Evolutionary conservation across 2,329 filamentous ascomycete genomes (phyloP).

Genomic region (Fusarium cicatricum): DNA sequence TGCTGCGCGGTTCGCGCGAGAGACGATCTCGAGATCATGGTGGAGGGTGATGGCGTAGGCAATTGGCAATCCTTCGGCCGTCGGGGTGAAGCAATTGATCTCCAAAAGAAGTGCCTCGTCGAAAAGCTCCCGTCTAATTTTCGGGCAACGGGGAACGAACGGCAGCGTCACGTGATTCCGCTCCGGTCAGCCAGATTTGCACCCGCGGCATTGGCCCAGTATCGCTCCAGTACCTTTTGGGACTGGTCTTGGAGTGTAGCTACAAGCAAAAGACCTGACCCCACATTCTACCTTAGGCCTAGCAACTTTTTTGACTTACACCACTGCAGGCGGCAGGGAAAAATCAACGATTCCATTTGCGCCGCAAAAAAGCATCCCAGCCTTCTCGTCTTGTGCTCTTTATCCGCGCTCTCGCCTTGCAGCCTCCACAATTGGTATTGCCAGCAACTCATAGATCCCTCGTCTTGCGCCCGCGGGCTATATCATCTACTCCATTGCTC

Average conservation of each 20-base stretch:
- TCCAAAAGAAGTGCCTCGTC: slow-evolving; percentile 54
- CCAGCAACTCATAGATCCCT: neutral
- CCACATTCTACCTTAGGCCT: slow-evolving; percentile 24
- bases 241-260: slow-evolving; percentile 21
- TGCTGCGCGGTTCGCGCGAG: slow-evolving; percentile 66
- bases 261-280: slow-evolving; percentile 32
- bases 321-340: slow-evolving; percentile 32
- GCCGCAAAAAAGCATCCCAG: slow-evolving; percentile 35
- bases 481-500: slow-evolving; percentile 12
- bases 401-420: slow-evolving; percentile 6
- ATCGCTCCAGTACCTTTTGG: slow-evolving; percentile 20
- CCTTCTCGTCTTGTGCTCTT: slow-evolving; percentile 19
- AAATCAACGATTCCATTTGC: slow-evolving; percentile 39
- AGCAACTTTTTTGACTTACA: slow-evolving; percentile 37
- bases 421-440: slow-evolving; percentile 1
- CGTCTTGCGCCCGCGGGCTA: slow-evolving; percentile 1
- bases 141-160: slow-evolving; percentile 46
- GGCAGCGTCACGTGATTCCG: slow-evolving; percentile 48
- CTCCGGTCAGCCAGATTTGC: slow-evolving; percentile 43
- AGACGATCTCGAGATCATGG: slow-evolving; percentile 70
- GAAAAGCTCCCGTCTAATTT: slow-evolving; percentile 56
- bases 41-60: slow-evolving; percentile 64
- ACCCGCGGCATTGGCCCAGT: slow-evolving; percentile 39
- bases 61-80: slow-evolving; percentile 59
- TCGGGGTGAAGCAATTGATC: slow-evolving; percentile 52